Evolutionary conservation across 495 filamentous ascomycete species (phyloP).

Genomic region (Aspergillus olivimuriae): DNA sequence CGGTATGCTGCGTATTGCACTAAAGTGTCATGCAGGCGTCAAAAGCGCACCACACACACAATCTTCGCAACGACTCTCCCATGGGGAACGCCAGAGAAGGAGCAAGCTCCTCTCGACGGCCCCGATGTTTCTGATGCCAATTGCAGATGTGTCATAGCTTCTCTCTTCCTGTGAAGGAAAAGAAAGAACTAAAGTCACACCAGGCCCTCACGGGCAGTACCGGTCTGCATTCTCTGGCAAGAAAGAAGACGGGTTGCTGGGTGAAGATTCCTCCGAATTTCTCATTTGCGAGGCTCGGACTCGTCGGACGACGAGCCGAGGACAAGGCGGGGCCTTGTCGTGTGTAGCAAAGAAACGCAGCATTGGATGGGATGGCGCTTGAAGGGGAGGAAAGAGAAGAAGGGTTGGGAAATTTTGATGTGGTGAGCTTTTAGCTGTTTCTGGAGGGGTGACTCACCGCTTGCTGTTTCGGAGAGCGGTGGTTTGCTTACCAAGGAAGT

Average conservation of each 20-base stretch:
- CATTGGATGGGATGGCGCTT: constrained; percentile 93
- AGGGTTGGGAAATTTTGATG: constrained; percentile 8
- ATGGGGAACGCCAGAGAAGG: too few relatives aligned
- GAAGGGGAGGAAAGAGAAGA: constrained; percentile 36
- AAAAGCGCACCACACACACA: constrained; percentile 51
- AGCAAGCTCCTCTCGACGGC: constrained; percentile 22
- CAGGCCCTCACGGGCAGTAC: constrained; percentile 87
- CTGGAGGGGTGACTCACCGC: constrained; percentile 9
- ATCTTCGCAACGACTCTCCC: constrained; percentile 93
- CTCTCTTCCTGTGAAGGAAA: too few relatives aligned
- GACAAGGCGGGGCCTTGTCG: constrained; percentile 27
- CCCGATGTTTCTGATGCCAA: constrained; percentile 99
- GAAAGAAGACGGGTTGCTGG: constrained; percentile 34
- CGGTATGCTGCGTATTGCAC: constrained; percentile 98
- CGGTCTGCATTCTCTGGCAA: constrained; percentile 22
- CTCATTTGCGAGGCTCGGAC: constrained; percentile 74
- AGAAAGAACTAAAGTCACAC: constrained; percentile 75
- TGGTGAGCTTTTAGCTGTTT: constrained; percentile 7
- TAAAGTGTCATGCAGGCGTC: constrained; percentile 65
- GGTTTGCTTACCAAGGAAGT: too few relatives aligned
- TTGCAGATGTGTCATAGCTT: constrained; percentile 67
- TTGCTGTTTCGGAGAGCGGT: neutral
- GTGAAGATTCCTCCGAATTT: constrained; percentile 99
- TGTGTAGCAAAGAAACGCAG: constrained; percentile 99
- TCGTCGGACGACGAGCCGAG: constrained; percentile 14